These are phyloP conservation scores for Alternaria burnsii DNA, from an alignment of 2,329 filamentous ascomycete genomes.

Conservation along the genomic window DNA sequence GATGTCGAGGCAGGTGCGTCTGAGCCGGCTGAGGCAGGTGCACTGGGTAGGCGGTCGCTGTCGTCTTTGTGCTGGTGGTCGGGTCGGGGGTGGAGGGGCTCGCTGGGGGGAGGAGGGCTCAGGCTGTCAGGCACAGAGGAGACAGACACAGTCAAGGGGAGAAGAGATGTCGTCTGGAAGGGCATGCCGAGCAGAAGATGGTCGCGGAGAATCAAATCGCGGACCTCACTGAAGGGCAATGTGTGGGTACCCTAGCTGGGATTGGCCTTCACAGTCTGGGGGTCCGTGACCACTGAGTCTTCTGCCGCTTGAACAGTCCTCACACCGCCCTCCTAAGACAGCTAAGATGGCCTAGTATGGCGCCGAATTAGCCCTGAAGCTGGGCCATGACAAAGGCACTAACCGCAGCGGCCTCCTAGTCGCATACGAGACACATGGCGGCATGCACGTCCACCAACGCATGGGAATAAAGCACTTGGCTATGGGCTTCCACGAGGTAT, in stretches of 20 bases:
- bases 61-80: constrained; percentile 8
- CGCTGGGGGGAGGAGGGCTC: constrained; percentile 14
- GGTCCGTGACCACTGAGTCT: constrained; percentile 34
- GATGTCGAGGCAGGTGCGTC: constrained; percentile 17
- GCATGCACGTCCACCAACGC: constrained; percentile 33
- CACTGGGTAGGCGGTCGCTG: constrained; percentile 6
- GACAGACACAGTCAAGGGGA: constrained; percentile 36
- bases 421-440: constrained; percentile 41
- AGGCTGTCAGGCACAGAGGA: constrained; percentile 23
- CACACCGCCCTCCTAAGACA: constrained; percentile 42
- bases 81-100: constrained; percentile 8
- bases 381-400: constrained; percentile 42
- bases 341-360: constrained; percentile 37
- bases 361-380: constrained; percentile 35
- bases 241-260: constrained; percentile 49
- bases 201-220: constrained; percentile 42
- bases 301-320: constrained; percentile 34
- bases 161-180: constrained; percentile 40
- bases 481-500: constrained; percentile 46
- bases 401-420: constrained; percentile 30
- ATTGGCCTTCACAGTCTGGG: constrained; percentile 33
- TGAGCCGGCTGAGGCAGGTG: constrained; percentile 10
- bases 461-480: constrained; percentile 44
- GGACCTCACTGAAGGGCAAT: constrained; percentile 42
- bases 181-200: constrained; percentile 47